A percentile compares a stretch with the other conserved stretches of the same genome.
phyloP scores from a whole-genome alignment of 2,329 filamentous ascomycete species.

The Fusarium goolgardi region DNA sequence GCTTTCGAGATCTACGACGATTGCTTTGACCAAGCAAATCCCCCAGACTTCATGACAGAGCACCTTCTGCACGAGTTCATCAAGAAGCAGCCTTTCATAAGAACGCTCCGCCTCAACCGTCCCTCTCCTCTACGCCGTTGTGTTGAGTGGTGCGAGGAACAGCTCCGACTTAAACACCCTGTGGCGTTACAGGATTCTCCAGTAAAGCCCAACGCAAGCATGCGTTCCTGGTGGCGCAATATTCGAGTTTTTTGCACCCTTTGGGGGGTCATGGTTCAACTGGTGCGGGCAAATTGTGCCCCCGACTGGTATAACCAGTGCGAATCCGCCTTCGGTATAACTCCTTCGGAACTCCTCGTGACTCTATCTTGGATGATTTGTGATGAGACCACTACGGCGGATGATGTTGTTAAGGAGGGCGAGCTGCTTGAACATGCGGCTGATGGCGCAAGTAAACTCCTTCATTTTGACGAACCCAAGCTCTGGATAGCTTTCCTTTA shows the following conservation, averaged over 20 bases:
- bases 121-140: constrained; percentile 32
- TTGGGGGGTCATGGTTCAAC: constrained; percentile 37
- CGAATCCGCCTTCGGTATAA: constrained; percentile 43
- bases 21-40: constrained; percentile 5
- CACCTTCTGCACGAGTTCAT: constrained; percentile 40
- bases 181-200: constrained; percentile 32
- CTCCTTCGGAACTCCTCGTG: constrained; percentile 44
- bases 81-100: constrained; percentile 34
- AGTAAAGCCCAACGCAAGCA: constrained; percentile 18
- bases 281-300: constrained; percentile 21
- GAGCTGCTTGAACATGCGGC: constrained; percentile 30
- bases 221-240: constrained; percentile 40
- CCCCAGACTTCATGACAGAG: constrained; percentile 22
- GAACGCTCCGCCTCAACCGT: constrained; percentile 4
- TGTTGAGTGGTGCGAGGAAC: constrained; percentile 38
- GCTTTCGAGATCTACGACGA: constrained; percentile 41
- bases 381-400: constrained; percentile 6
- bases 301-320: constrained; percentile 41
- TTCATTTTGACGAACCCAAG: constrained; percentile 15
- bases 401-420: not conserved
- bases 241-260: constrained; percentile 44
- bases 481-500: constrained; percentile 40
- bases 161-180: constrained; percentile 26
- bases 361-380: constrained; percentile 45
- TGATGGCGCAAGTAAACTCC: constrained; percentile 19